Percentiles rank a stretch among this genome's conserved stretches.
phyloP scores from a whole-genome alignment of 176 grass and related monocot genomes.

The Carex parvula region DNA sequence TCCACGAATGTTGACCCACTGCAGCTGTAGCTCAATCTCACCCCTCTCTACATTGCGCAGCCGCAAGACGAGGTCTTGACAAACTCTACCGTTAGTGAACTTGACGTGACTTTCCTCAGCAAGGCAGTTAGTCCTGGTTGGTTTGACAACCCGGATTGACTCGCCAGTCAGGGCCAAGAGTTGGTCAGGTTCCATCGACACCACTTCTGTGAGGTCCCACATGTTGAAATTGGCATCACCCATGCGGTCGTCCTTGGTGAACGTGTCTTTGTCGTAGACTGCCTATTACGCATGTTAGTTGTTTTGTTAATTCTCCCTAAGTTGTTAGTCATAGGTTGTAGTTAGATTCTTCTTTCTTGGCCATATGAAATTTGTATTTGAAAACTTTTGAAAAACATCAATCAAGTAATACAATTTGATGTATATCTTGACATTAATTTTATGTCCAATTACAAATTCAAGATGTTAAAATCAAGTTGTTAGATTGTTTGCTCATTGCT shows the following conservation, averaged over 20 bases:
- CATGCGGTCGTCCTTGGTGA: conserved; percentile 72
- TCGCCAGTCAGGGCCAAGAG: neutral
- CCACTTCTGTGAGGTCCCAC: conserved; percentile 48
- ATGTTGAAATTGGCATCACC: conserved; percentile 55
- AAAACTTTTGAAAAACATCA: neutral
- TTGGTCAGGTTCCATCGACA: conserved; percentile 44
- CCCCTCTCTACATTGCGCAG: conserved; percentile 62
- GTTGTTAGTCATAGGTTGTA: neutral
- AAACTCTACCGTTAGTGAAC: conserved; percentile 55
- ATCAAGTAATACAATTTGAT: neutral
- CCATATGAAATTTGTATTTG: neutral
- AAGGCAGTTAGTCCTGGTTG: conserved; percentile 54
- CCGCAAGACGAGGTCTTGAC: conserved; percentile 70
- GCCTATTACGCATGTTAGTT: conserved; percentile 42
- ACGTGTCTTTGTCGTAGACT: conserved; percentile 80
- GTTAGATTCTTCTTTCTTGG: conserved; percentile 9
- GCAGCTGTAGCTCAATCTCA: conserved; percentile 60
- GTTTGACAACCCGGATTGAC: conserved; percentile 49
- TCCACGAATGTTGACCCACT: conserved; percentile 62
- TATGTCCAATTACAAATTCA: neutral
- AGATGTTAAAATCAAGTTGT: neutral
- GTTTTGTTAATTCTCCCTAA: conserved; percentile 12
- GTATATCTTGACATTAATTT: neutral
- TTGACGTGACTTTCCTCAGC: conserved; percentile 55
- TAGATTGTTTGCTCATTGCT: neutral